Percentiles rank a stretch among this genome's conserved stretches.
Evolutionary conservation across 768 basidiomycete genomes (phyloP).

Genomic region (Tulasnella sp.): DNA sequence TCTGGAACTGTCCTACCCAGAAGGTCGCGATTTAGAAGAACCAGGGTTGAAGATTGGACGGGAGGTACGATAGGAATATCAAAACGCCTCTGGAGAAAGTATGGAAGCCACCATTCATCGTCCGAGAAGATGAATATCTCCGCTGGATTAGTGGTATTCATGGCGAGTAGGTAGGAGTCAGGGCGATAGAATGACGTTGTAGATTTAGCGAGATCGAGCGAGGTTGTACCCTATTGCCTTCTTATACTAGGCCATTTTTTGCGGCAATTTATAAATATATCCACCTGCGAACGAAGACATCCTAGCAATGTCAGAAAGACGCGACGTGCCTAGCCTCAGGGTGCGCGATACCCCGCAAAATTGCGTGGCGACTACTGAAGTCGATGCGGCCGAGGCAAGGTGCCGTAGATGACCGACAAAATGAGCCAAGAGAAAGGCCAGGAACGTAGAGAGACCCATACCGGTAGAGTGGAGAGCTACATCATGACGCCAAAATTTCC

Average conservation of each 20-base stretch:
- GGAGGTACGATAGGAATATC: not conserved
- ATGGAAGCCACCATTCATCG: not conserved
- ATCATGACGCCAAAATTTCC: not conserved
- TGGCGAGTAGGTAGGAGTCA: not conserved
- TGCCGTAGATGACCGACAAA: not conserved
- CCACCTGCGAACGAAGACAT: not conserved
- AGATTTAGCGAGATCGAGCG: not conserved
- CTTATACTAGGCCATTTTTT: not conserved
- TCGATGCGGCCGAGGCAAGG: not conserved
- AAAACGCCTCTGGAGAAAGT: not conserved
- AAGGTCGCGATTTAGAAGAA: not conserved
- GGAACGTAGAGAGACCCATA: not conserved
- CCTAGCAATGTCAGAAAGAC: not conserved
- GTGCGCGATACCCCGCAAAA: not conserved
- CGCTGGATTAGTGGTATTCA: not conserved
- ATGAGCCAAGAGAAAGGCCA: not conserved
- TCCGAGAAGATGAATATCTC: not conserved
- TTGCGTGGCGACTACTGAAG: not conserved
- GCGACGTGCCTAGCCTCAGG: not conserved
- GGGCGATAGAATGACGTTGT: not conserved
- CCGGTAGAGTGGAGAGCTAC: not conserved
- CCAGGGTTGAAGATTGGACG: not conserved
- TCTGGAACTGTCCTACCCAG: not conserved
- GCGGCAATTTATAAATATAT: not conserved
- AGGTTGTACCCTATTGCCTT: not conserved